These are phyloP conservation scores for Thalia dealbata DNA, from an alignment of 176 grass and related monocot genomes.

Conservation along the genomic window DNA sequence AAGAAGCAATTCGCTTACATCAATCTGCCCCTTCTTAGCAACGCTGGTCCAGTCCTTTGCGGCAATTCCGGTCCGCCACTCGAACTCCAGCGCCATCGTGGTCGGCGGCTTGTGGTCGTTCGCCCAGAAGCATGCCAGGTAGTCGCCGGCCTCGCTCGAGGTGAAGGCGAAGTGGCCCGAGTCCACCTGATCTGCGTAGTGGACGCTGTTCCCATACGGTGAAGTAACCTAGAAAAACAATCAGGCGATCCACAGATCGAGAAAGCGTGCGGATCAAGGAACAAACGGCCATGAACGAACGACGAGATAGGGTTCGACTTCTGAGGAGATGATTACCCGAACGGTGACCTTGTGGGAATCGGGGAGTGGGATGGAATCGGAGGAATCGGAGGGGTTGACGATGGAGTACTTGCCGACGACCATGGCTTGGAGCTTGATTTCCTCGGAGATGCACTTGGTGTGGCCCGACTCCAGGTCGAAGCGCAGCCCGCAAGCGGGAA, in stretches of 20 bases:
- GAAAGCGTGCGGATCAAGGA: not conserved
- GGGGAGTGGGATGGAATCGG: constrained; percentile 53
- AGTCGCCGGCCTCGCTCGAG: constrained; percentile 67
- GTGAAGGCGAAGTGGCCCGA: constrained; percentile 86
- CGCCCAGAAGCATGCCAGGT: constrained; percentile 90
- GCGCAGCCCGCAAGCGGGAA: constrained; percentile 30
- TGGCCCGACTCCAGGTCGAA: constrained; percentile 85
- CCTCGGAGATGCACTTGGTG: constrained; percentile 95
- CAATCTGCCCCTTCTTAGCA: constrained; percentile 89
- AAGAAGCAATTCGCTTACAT: constrained; percentile 52
- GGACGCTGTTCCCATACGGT: constrained; percentile 81
- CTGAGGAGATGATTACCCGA: constrained; percentile 32
- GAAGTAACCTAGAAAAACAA: constrained; percentile 53
- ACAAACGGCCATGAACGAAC: not conserved
- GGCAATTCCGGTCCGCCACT: constrained; percentile 73
- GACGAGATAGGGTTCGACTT: not conserved
- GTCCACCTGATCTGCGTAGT: constrained; percentile 72
- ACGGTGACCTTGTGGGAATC: constrained; percentile 84
- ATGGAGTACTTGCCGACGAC: constrained; percentile 79
- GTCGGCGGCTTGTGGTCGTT: constrained; percentile 60
- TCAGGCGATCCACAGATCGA: not conserved
- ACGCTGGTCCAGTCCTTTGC: constrained; percentile 90
- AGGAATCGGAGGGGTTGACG: constrained; percentile 31
- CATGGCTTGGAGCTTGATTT: constrained; percentile 86
- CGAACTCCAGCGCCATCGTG: constrained; percentile 65